phyloP scores from a whole-genome alignment of 345 rosid genomes.

The Populus euphratica region DNA sequence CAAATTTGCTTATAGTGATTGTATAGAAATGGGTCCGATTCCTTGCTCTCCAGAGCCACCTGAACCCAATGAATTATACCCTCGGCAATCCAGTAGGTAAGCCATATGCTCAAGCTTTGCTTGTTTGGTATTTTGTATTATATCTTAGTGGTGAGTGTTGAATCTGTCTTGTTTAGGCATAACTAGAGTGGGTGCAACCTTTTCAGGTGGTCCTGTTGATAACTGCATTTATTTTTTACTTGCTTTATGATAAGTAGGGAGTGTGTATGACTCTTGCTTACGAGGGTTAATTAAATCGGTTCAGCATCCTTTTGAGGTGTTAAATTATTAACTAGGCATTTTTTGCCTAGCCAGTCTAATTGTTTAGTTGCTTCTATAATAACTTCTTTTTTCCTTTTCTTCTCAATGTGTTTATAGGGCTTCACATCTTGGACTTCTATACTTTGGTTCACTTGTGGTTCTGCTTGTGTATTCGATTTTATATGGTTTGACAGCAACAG shows the following conservation, averaged over 20 bases:
- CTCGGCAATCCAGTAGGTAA: conserved; percentile 90
- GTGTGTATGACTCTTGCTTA: conserved; percentile 8
- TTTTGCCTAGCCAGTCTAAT: not conserved
- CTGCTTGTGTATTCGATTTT: conserved; percentile 87
- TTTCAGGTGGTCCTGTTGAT: not conserved
- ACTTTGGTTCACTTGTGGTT: conserved; percentile 76
- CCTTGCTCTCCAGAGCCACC: conserved; percentile 95
- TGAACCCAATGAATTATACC: conserved; percentile 88
- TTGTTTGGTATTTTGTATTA: not conserved
- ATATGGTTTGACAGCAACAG: conserved; percentile 92
- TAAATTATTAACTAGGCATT: not conserved
- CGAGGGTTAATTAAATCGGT: not conserved
- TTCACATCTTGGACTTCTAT: conserved; percentile 89
- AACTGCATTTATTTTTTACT: conserved; percentile 1
- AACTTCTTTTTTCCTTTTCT: conserved; percentile 9
- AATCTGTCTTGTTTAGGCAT: not conserved
- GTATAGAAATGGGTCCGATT: conserved; percentile 90
- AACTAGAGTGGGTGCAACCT: not conserved
- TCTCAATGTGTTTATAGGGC: conserved; percentile 55
- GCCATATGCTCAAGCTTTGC: conserved; percentile 9
- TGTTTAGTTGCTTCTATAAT: conserved; percentile 9
- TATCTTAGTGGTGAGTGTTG: conserved; percentile 3
- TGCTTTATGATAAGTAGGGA: conserved; percentile 14
- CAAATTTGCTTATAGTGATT: conserved; percentile 96
- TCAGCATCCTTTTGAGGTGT: not conserved